Percentiles rank a stretch among this genome's conserved stretches.
Evolutionary conservation across 495 filamentous ascomycete genomes (phyloP).

Genomic region (Neurospora tetrasperma): DNA sequence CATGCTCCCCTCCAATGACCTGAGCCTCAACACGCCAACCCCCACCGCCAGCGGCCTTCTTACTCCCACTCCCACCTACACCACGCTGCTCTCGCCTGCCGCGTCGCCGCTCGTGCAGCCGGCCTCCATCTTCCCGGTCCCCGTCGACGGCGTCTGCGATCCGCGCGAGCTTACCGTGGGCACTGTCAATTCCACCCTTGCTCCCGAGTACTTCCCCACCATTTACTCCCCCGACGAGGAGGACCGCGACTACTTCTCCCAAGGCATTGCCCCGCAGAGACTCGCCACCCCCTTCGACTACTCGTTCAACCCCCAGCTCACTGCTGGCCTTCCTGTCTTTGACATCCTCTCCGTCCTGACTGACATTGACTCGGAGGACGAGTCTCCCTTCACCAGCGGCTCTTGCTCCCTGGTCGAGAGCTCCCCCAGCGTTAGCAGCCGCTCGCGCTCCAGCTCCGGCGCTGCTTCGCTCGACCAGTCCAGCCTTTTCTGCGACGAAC

Average conservation of each 20-base stretch:
- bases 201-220: constrained; percentile 49
- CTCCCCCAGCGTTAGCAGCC: constrained; percentile 51
- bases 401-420: constrained; percentile 56
- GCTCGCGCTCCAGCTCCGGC: constrained; percentile 63
- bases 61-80: constrained; percentile 33
- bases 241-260: constrained; percentile 46
- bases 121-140: neutral
- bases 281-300: constrained; percentile 27
- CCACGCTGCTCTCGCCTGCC: constrained; percentile 75
- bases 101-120: constrained; percentile 43
- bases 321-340: constrained; percentile 61
- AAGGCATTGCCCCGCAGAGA: neutral
- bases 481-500: constrained; percentile 59
- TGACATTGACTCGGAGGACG: constrained; percentile 88
- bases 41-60: constrained; percentile 62
- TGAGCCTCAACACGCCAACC: constrained; percentile 14
- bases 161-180: constrained; percentile 83
- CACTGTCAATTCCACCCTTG: constrained; percentile 43
- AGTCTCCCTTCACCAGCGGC: constrained; percentile 54
- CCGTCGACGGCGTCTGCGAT: constrained; percentile 78
- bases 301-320: constrained; percentile 38
- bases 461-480: constrained; percentile 59
- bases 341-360: constrained; percentile 56
- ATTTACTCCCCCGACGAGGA: constrained; percentile 65
- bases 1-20: constrained; percentile 44